phyloP scores from a whole-genome alignment of 305 asterid genomes.

The Euphrasia arctica region DNA sequence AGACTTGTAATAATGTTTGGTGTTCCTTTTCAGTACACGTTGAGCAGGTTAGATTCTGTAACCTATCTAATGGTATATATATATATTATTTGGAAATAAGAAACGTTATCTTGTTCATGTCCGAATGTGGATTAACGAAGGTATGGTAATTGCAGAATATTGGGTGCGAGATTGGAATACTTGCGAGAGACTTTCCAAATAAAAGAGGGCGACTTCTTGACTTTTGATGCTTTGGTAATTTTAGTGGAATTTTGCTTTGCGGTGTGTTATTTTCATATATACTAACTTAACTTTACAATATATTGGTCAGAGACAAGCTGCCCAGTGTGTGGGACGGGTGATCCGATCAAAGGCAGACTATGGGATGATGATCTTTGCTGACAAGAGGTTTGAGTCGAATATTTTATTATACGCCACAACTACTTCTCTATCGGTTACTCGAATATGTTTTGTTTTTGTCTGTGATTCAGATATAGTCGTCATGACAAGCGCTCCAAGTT shows the following conservation, averaged over 20 bases:
- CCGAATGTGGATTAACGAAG: slow-evolving; percentile 20
- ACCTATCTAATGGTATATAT: slow-evolving; percentile 14
- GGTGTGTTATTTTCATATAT: slow-evolving; percentile 11
- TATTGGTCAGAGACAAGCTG: slow-evolving; percentile 88
- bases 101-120: slow-evolving; percentile 10
- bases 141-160: slow-evolving; percentile 57
- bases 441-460: slow-evolving; percentile 5
- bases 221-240: slow-evolving; percentile 95
- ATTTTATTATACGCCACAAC: background rate
- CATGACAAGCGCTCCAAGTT: slow-evolving; percentile 95
- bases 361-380: slow-evolving; percentile 99
- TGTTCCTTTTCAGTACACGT: slow-evolving; percentile 90
- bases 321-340: slow-evolving; percentile 98
- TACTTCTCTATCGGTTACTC: background rate
- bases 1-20: slow-evolving; percentile 98
- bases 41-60: slow-evolving; percentile 66
- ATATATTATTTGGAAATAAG: background rate
- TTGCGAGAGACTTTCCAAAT: slow-evolving; percentile 94
- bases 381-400: slow-evolving; percentile 62
- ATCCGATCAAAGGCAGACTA: slow-evolving; percentile 98
- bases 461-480: slow-evolving; percentile 70
- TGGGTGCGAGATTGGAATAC: slow-evolving; percentile 90
- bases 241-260: background rate
- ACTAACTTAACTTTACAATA: background rate
- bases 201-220: slow-evolving; percentile 93